Conservation (phyloP, 805 yeast species). For the Maudiozyma saulgeensis region DNA sequence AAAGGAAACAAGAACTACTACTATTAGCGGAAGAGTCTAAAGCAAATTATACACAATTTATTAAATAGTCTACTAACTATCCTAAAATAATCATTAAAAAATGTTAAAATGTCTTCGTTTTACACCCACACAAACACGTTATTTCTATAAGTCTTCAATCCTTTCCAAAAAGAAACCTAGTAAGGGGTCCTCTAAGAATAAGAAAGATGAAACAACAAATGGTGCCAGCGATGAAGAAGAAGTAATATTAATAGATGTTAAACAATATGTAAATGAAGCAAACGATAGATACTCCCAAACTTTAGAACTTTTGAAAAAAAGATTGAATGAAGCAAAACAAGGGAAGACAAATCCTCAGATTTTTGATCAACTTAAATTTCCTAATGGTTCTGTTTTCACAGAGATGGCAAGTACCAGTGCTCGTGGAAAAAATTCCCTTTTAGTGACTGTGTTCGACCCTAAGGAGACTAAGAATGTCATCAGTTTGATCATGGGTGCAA, state of each 20-base stretch:
- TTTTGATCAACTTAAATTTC: constrained; percentile 51
- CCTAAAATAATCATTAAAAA: too few relatives aligned
- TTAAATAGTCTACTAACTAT: too few relatives aligned
- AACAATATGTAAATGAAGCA: constrained; percentile 6
- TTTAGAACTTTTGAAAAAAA: constrained; percentile 43
- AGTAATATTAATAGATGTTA: constrained; percentile 4
- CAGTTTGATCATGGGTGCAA: constrained; percentile 59
- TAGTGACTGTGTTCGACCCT: constrained; percentile 85
- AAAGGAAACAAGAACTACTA: too few relatives aligned
- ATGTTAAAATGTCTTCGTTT: not conserved
- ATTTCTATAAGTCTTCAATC: not conserved
- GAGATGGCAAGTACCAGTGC: constrained; percentile 62
- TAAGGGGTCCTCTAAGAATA: not conserved
- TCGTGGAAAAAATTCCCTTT: constrained; percentile 55
- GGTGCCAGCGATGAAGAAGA: not conserved
- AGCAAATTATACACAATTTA: too few relatives aligned
- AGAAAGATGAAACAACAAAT: not conserved
- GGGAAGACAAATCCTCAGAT: constrained; percentile 62
- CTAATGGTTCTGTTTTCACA: constrained; percentile 40
- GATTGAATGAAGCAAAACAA: constrained; percentile 51
- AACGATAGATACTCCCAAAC: constrained; percentile 34
- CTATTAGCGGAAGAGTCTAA: too few relatives aligned
- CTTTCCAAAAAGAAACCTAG: constrained; percentile 4
- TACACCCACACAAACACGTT: not conserved
- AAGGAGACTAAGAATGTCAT: constrained; percentile 57